phyloP scores from a whole-genome alignment of 306 rosid genomes.

The Potentilla sterilis region DNA sequence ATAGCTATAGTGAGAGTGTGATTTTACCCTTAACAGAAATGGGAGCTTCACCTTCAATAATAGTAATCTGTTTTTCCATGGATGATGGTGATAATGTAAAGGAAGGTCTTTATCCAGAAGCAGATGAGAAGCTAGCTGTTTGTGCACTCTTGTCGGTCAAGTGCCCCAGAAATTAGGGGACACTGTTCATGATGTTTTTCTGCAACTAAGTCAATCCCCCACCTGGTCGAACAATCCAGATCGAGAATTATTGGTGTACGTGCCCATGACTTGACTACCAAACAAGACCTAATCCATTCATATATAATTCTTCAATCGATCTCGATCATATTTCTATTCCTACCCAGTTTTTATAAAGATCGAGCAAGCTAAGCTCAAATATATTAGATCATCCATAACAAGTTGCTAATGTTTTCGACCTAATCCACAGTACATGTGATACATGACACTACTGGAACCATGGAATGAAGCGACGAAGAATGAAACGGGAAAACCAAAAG shows the following conservation, averaged over 20 bases:
- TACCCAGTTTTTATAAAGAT: background rate
- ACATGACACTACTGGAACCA: no score
- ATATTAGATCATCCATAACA: background rate
- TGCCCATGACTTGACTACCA: conserved; percentile 7
- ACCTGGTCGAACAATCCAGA: conserved; percentile 35
- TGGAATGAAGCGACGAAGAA: no score
- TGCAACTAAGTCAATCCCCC: conserved; percentile 20
- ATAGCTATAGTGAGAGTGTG: conserved; percentile 7
- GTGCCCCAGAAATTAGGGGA: conserved; percentile 50
- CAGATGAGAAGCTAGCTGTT: conserved; percentile 30
- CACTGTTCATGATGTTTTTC: conserved; percentile 38
- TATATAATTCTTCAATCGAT: conserved; percentile 22
- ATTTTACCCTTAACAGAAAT: conserved; percentile 30
- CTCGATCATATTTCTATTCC: background rate
- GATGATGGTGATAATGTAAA: conserved; percentile 6
- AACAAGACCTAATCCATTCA: conserved; percentile 6
- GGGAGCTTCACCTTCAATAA: conserved; percentile 32
- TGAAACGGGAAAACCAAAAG: no score
- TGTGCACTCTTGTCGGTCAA: conserved; percentile 52
- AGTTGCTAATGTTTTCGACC: background rate
- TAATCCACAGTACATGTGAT: background rate
- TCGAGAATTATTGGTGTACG: conserved; percentile 19
- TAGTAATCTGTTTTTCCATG: conserved; percentile 1
- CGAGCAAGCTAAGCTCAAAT: background rate
- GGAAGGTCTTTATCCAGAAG: conserved; percentile 34